Conservation (phyloP, 352 stramenopile genomes). For the Pseudoperonospora humuli region DNA sequence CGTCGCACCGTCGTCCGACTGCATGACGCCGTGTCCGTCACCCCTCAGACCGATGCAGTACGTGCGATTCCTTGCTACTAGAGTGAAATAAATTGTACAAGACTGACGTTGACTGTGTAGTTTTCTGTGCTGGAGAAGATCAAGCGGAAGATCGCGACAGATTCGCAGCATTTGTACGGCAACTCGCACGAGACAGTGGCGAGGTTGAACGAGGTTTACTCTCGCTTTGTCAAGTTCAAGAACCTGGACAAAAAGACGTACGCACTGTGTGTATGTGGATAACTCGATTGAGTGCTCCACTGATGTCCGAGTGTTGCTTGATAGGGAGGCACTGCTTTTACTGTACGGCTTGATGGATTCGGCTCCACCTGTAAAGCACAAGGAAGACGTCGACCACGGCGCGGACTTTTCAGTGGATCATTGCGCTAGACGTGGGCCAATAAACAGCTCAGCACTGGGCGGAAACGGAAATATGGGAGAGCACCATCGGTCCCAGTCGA, state of each 20-base stretch:
- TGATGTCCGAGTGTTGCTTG: background rate
- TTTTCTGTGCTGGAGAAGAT: constrained; percentile 73
- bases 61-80: constrained; percentile 1
- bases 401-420: constrained; percentile 11
- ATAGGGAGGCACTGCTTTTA: constrained; percentile 58
- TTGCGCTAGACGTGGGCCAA: constrained; percentile 1
- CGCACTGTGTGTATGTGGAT: background rate
- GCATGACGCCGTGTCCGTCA: constrained; percentile 28
- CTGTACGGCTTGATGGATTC: constrained; percentile 67
- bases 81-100: background rate
- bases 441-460: constrained; percentile 10
- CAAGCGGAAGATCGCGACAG: constrained; percentile 47
- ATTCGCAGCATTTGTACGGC: constrained; percentile 36
- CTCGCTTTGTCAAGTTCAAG: constrained; percentile 66
- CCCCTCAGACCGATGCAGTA: constrained; percentile 31
- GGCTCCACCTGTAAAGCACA: constrained; percentile 6
- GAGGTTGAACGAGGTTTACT: constrained; percentile 70
- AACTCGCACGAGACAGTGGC: constrained; percentile 37
- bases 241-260: constrained; percentile 73
- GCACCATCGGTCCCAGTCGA: constrained; percentile 24
- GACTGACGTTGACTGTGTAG: constrained; percentile 16
- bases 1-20: constrained; percentile 50
- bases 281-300: background rate
- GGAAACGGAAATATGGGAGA: background rate
- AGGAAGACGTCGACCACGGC: constrained; percentile 1